Conservation (phyloP, 495 filamentous ascomycete genomes). For the Tuber brumale region DNA sequence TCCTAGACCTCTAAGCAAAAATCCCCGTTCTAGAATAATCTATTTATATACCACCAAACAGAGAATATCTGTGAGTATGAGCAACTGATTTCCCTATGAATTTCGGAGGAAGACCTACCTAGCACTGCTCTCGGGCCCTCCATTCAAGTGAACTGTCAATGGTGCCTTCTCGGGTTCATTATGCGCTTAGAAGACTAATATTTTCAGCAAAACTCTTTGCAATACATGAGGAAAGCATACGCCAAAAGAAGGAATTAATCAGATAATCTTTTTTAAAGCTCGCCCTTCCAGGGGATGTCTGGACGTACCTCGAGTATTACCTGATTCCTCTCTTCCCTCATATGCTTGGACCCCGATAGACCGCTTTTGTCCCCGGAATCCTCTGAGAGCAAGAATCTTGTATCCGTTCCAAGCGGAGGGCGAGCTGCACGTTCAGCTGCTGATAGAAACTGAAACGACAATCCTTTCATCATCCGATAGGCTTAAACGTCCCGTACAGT, state of each 20-base stretch:
- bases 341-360: slow-evolving; percentile 11
- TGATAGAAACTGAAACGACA: not conserved
- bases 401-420: not conserved
- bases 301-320: slow-evolving; percentile 11
- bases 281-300: slow-evolving; percentile 9
- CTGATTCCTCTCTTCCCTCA: slow-evolving; percentile 16
- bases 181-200: slow-evolving; percentile 52
- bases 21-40: not conserved
- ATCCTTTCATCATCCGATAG: not conserved
- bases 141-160: slow-evolving; percentile 54
- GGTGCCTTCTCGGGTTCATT: slow-evolving; percentile 51
- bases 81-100: not conserved
- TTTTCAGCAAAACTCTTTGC: not conserved
- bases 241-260: slow-evolving; percentile 71
- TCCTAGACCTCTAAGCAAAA: not conserved
- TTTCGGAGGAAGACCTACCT: not conserved
- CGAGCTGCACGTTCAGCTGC: not conserved
- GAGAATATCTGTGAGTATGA: slow-evolving; percentile 47
- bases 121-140: slow-evolving; percentile 1
- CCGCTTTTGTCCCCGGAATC: slow-evolving; percentile 6
- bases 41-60: slow-evolving; percentile 51
- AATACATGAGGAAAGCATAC: not conserved
- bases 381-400: slow-evolving; percentile 6
- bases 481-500: not conserved
- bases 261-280: slow-evolving; percentile 49